phyloP scores from a whole-genome alignment of 106 monocot genomes.

The Posidonia australis region DNA sequence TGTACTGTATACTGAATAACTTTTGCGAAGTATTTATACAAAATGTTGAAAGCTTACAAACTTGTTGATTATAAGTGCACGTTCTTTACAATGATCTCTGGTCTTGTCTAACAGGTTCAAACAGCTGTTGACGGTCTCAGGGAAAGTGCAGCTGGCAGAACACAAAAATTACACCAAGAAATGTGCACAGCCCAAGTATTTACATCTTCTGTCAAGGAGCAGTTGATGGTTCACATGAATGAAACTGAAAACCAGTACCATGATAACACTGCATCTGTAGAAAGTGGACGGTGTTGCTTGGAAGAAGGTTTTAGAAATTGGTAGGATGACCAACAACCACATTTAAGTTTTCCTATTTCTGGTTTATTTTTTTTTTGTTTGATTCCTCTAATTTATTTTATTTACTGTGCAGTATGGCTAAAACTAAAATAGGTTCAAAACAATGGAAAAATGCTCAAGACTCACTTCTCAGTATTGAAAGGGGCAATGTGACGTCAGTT shows the following conservation, averaged over 20 bases:
- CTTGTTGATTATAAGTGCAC: no score
- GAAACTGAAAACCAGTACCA: conserved; percentile 45
- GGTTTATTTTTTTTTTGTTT: neutral
- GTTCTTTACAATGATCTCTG: no score
- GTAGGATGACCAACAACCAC: conserved; percentile 49
- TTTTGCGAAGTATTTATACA: no score
- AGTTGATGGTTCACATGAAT: conserved; percentile 39
- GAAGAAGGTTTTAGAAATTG: conserved; percentile 44
- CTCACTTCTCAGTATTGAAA: conserved; percentile 36
- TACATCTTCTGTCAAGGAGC: conserved; percentile 40
- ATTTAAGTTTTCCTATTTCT: no score
- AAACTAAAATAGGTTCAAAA: conserved; percentile 24
- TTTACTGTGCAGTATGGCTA: conserved; percentile 26
- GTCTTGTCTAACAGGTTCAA: conserved; percentile 74
- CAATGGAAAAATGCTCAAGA: conserved; percentile 62
- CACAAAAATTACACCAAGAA: conserved; percentile 37
- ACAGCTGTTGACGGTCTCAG: conserved; percentile 39
- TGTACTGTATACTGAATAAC: no score
- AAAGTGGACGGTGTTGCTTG: conserved; percentile 27
- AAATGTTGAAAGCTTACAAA: no score
- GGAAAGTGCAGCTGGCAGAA: conserved; percentile 33
- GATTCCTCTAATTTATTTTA: neutral
- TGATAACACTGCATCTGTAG: conserved; percentile 30
- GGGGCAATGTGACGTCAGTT: conserved; percentile 32
- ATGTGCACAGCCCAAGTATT: conserved; percentile 30